Base-by-base conservation (phyloP, 768 basidiomycete species). In the Boletus pseudo-olivaceus region DNA sequence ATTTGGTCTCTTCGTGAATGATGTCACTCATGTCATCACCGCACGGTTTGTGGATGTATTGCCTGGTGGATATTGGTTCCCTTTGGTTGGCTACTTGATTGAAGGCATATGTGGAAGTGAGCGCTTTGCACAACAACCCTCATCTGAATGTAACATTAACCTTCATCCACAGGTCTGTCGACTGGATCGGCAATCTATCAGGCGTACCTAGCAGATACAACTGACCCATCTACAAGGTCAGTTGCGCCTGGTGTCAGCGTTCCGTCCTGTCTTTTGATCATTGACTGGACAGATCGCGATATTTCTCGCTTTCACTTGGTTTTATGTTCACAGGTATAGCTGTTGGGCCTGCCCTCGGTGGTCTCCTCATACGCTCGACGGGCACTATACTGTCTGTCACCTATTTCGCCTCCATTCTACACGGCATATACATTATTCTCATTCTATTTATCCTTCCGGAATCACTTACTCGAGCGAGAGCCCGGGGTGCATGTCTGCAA, bases 41-140 rank as follows among this genome's bases (percentile, higher is more conserved):
- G 75, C 82, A 19, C 73, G 72, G 29, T 86, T 78, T 63, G 80
- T 82, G 35, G 73, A 81, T 49, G 61, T 70, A 7, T 72, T 91
- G 5, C 93, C 92, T 2, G 90, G 88, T 1, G 88, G 89, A 7
- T 94, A 93, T 67, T 87, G 88, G 79, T 86, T 90, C 64, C 73
- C 92, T 26, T 55, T 92, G 12, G 53, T 87, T 19, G 84, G 85
- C 1, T 81, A 86, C 10, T 54, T 82, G 7, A 56, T 89, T 1
- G 87, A 90, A 57, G 92, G 93, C 11, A 56, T 76, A 17, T 69
- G 89, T 14, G 93, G 93, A 50, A 87, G 93, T 84, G 57, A 63
- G 78, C 68, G 7, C 12, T 62, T 56, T 35, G 12, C 35, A 17
- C 17, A 27, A 29, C 19, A 27, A 10, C 17, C 14, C 27, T 29